A percentile compares a stretch with the other conserved stretches of the same genome.
phyloP scores from a whole-genome alignment of 1,284 basidiomycete species.

The Leccinum pallidistipes region DNA sequence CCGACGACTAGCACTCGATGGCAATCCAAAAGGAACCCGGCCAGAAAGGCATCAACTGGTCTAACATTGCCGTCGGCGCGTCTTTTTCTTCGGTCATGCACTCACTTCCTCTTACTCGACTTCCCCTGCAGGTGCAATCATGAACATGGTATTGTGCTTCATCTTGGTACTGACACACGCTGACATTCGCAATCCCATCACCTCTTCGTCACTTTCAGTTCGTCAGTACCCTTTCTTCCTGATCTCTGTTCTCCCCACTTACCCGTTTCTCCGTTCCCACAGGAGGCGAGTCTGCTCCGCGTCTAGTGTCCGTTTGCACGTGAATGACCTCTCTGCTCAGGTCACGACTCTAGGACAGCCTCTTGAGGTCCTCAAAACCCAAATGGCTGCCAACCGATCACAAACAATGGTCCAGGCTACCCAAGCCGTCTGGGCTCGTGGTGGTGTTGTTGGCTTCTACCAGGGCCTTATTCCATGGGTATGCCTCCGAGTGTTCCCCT shows the following conservation, averaged over 20 bases:
- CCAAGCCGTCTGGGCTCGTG: conserved; percentile 87
- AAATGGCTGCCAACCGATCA: conserved; percentile 93
- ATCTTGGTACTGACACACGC: conserved; percentile 2
- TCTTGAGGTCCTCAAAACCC: conserved; percentile 97
- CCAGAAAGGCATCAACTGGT: conserved; percentile 96
- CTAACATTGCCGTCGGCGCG: conserved; percentile 96
- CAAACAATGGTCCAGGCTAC: conserved; percentile 91
- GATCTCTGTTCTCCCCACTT: conserved; percentile 17
- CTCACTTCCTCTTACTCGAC: conserved; percentile 15
- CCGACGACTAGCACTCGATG: conserved; percentile 47
- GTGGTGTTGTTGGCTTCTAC: conserved; percentile 90
- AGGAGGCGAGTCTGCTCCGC: conserved; percentile 46
- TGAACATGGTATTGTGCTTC: conserved; percentile 79
- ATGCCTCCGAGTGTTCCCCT: conserved; percentile 26
- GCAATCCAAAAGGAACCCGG: conserved; percentile 81
- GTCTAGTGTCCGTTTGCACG: background rate
- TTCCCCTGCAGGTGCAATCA: conserved; percentile 74
- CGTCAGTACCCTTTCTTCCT: conserved; percentile 22
- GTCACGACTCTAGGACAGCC: conserved; percentile 99
- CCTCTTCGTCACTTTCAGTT: conserved; percentile 18
- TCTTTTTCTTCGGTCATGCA: conserved; percentile 7
- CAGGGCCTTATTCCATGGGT: conserved; percentile 99
- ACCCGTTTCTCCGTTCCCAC: conserved; percentile 15
- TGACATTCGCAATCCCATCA: conserved; percentile 7
- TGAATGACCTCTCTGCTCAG: conserved; percentile 36